Percentiles rank a stretch among this genome's conserved stretches.
Evolutionary conservation across 192 early-diverging fungal species (phyloP).

Genomic region (Coemansia sp.): DNA sequence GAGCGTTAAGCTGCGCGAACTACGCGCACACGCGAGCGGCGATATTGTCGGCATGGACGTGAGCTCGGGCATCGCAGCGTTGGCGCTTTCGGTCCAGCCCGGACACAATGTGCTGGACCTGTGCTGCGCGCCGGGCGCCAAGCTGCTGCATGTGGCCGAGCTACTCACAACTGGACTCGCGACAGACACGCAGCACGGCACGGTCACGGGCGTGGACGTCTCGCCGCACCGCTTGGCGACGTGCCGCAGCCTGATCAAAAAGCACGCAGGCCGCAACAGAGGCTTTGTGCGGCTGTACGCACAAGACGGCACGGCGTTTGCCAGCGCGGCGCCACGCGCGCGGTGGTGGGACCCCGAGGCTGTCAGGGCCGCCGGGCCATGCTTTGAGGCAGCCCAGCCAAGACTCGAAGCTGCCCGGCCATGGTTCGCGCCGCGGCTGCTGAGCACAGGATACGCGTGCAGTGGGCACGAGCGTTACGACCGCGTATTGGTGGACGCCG

Average conservation of each 20-base stretch:
- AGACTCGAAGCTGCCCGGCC: conserved; percentile 50
- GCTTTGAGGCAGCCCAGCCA: background rate
- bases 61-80: conserved; percentile 80
- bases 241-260: conserved; percentile 72
- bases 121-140: conserved; percentile 87
- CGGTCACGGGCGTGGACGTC: conserved; percentile 92
- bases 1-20: conserved; percentile 53
- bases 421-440: conserved; percentile 73
- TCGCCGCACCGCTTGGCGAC: conserved; percentile 67
- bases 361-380: background rate
- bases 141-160: conserved; percentile 80
- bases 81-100: conserved; percentile 67
- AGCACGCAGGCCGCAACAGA: conserved; percentile 55
- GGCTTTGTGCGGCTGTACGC: conserved; percentile 65
- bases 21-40: conserved; percentile 39
- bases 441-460: conserved; percentile 62
- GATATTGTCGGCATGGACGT: conserved; percentile 77
- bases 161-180: conserved; percentile 41
- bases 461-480: conserved; percentile 56
- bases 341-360: conserved; percentile 39
- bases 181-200: conserved; percentile 58
- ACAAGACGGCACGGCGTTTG: conserved; percentile 82
- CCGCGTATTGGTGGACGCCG: conserved; percentile 67
- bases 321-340: conserved; percentile 59
- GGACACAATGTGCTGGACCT: conserved; percentile 89